Percentiles rank a stretch among this genome's conserved stretches.
Conservation (phyloP, 139 green algal species). For the Chlorella sp. region DNA sequence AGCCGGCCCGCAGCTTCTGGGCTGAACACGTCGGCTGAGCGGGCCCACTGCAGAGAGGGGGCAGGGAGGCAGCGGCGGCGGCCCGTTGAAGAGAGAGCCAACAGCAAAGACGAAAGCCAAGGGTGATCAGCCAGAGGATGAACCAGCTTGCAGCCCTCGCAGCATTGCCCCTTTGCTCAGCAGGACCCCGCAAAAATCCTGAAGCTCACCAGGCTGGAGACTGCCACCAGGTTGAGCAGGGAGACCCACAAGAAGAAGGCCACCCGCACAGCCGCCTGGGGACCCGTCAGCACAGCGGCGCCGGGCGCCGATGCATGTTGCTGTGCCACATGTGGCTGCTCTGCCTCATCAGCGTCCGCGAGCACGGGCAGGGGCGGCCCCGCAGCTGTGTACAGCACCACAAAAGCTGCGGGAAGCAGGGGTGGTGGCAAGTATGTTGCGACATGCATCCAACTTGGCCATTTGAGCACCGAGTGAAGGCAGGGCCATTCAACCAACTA, state of each 20-base stretch:
- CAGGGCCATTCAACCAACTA: no score
- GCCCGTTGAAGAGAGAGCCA: no score
- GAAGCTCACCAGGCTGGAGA: slow-evolving; percentile 30
- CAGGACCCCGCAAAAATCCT: no score
- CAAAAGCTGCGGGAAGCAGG: slow-evolving; percentile 16
- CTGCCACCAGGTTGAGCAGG: slow-evolving; percentile 79
- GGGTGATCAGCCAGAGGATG: no score
- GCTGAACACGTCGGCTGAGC: slow-evolving; percentile 76
- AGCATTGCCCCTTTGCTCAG: no score
- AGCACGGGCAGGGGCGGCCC: not conserved
- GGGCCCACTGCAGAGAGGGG: slow-evolving; percentile 62
- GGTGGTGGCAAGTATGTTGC: no score
- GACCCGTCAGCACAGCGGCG: not conserved
- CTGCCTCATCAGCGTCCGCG: not conserved
- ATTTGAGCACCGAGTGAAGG: no score
- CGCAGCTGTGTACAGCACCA: slow-evolving; percentile 10
- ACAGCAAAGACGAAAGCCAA: no score
- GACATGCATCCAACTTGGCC: no score
- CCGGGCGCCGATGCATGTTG: slow-evolving; percentile 5
- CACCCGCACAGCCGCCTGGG: slow-evolving; percentile 49
- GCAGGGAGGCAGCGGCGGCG: not conserved
- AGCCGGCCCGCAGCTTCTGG: slow-evolving; percentile 57
- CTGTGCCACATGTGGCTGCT: not conserved
- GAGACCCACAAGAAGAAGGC: slow-evolving; percentile 79
- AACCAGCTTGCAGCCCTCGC: no score